phyloP scores from a whole-genome alignment of 2,329 filamentous ascomycete genomes.

The Aspergillus arachidicola region DNA sequence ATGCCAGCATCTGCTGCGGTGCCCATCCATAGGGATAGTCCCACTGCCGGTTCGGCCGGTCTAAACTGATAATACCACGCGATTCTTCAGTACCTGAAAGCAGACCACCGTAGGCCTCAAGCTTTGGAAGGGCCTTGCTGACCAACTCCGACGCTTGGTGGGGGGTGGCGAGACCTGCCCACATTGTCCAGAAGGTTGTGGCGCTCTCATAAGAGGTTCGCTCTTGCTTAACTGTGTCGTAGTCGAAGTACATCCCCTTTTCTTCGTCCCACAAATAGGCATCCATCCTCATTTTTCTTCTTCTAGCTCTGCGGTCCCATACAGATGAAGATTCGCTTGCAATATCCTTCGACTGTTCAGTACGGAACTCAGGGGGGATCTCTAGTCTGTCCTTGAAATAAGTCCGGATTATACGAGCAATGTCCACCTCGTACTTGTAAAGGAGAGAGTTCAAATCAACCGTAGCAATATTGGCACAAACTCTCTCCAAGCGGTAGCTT shows the following conservation, averaged over 20 bases:
- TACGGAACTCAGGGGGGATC: constrained; percentile 82
- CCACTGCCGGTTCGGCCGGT: constrained; percentile 94
- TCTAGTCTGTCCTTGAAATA: constrained; percentile 79
- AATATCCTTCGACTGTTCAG: constrained; percentile 64
- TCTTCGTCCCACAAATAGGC: constrained; percentile 92
- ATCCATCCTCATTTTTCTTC: constrained; percentile 82
- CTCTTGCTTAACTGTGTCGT: constrained; percentile 80
- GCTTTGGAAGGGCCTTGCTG: constrained; percentile 76
- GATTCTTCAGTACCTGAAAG: constrained; percentile 89
- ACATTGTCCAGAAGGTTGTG: constrained; percentile 97
- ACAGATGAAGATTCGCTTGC: constrained; percentile 78
- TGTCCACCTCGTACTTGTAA: constrained; percentile 97
- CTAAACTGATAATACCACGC: constrained; percentile 74
- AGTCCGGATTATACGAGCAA: constrained; percentile 80
- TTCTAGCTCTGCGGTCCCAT: constrained; percentile 88
- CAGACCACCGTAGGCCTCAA: constrained; percentile 85
- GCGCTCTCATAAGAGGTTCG: constrained; percentile 84
- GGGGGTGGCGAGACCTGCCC: constrained; percentile 86
- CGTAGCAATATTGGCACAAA: constrained; percentile 86
- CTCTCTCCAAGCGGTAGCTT: constrained; percentile 84
- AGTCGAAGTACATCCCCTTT: constrained; percentile 97
- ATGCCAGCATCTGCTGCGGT: constrained; percentile 96
- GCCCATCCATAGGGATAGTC: constrained; percentile 99
- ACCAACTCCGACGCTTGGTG: constrained; percentile 85
- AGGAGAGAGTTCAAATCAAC: constrained; percentile 93